Percentiles rank a stretch among this genome's conserved stretches.
These are phyloP conservation scores for Neurospora africana DNA, from an alignment of 495 filamentous ascomycete species.

Conservation along the genomic window DNA sequence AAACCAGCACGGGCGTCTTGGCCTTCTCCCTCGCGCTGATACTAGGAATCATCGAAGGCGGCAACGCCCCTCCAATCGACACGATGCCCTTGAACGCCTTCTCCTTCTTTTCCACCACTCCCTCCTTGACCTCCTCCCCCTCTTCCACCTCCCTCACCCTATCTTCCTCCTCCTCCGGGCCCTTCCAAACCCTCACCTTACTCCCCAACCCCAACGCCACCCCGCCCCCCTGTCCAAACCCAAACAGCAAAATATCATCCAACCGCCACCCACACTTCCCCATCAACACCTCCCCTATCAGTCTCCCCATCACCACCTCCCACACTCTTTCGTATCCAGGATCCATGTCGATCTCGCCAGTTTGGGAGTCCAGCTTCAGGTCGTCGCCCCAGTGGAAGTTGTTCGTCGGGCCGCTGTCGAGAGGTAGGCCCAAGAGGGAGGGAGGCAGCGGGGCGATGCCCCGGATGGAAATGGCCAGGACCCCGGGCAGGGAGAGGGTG, in stretches of 20 bases:
- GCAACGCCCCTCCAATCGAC: constrained; percentile 64
- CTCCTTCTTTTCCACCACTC: background rate
- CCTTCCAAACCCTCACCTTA: constrained; percentile 22
- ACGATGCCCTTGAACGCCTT: constrained; percentile 51
- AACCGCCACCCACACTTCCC: constrained; percentile 58
- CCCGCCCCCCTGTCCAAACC: constrained; percentile 84
- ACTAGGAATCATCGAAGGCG: constrained; percentile 39
- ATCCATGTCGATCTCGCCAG: constrained; percentile 64
- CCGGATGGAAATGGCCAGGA: constrained; percentile 63
- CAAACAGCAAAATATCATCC: constrained; percentile 65
- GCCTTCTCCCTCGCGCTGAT: constrained; percentile 37
- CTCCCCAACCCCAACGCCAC: constrained; percentile 52
- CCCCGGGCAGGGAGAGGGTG: constrained; percentile 72
- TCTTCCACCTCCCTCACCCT: background rate
- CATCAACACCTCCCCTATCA: constrained; percentile 53
- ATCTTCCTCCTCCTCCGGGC: constrained; percentile 12
- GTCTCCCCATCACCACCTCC: constrained; percentile 37
- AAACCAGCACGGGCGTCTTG: constrained; percentile 64
- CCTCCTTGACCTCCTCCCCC: constrained; percentile 1
- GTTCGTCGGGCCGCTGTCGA: constrained; percentile 2
- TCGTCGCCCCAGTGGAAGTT: constrained; percentile 91
- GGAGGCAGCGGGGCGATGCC: constrained; percentile 66
- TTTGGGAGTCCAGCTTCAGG: constrained; percentile 50
- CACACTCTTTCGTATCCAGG: constrained; percentile 57
- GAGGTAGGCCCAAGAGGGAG: constrained; percentile 45